Evolutionary conservation across 768 basidiomycete genomes (phyloP).

Genomic region (Rhizopogon salebrosus): DNA sequence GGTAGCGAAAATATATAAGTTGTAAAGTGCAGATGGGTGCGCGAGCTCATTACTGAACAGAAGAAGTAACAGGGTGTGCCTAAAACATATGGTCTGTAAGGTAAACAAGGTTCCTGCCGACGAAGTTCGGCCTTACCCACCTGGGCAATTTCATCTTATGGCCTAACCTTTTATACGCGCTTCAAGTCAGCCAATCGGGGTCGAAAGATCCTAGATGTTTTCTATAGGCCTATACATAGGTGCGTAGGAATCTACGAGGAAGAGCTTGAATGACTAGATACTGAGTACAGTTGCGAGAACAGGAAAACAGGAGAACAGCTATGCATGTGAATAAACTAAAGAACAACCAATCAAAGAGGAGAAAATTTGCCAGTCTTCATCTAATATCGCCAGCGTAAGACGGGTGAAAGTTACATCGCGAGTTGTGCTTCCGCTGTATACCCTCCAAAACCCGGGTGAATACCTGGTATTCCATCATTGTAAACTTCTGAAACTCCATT

Average conservation of each 20-base stretch:
- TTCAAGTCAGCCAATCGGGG: background rate
- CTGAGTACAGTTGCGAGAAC: background rate
- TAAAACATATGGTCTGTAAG: no score
- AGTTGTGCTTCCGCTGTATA: conserved; percentile 20
- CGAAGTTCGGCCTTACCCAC: no score
- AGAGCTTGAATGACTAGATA: background rate
- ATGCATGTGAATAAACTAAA: background rate
- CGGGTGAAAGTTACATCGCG: conserved; percentile 13
- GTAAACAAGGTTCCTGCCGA: no score
- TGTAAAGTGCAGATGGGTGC: no score
- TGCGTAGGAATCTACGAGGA: background rate
- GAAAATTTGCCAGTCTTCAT: background rate
- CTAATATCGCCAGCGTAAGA: background rate
- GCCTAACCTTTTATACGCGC: no score
- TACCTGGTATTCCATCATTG: conserved; percentile 11
- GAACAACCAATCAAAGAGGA: background rate
- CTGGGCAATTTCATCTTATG: no score
- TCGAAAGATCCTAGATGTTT: background rate
- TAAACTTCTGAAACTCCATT: conserved; percentile 14
- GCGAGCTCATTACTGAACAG: no score
- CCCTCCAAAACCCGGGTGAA: conserved; percentile 13
- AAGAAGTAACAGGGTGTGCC: no score
- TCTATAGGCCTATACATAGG: background rate
- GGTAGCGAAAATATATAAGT: no score
- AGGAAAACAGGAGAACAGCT: background rate